Evolutionary conservation across 177 flowering plant species (phyloP), one percentile per base, ranked within the genome.

Genomic region (Vitis hybrid): DNA sequence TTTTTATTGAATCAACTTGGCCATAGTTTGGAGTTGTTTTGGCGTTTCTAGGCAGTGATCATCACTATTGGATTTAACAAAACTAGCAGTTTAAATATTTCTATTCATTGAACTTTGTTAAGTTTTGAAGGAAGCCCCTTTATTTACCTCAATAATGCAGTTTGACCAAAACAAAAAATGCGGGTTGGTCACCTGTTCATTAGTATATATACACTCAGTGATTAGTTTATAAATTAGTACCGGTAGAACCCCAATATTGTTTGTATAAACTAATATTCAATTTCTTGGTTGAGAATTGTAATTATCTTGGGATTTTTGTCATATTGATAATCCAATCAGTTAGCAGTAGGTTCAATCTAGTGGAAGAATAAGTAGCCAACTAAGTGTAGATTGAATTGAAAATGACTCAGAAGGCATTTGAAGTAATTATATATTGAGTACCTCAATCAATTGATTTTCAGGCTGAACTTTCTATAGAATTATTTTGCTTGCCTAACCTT

Each of bases 171-270:
- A 66, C 58, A 59, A 51, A 20, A 54, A 50, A 15, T 66, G 54
- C 61, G 21, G 55, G 62, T 41, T 35, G 71, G 64, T 66, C 51
- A 73, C 53, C 66, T 66, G 65, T 65, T 64, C 69, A 71, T 13
- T 71, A 30, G 51, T 50, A 59, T 50, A 68, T 15, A 59, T 59
- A 30, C 63, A 27, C 41, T 59, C 17, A 2, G 57, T 54, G 15
- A 54, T 54, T 7, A 54, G 15, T 54, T 13, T 54, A 54, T 15
- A 54, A 24, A 20, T 3, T 30, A 1, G 46, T 6, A 41, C 46
- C 46, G 2, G 9, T 41, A 41, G 8, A 41, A 41, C 46, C 46
- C 46, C 1, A 5, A 41, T 41, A 8, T 27, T 59, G 41, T 59
- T 12, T 24, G 63, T 10, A 27, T 59, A 32, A 24, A 9, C 27